Evolutionary conservation across 306 rosid genomes (phyloP).

Genomic region (Corylus americana): DNA sequence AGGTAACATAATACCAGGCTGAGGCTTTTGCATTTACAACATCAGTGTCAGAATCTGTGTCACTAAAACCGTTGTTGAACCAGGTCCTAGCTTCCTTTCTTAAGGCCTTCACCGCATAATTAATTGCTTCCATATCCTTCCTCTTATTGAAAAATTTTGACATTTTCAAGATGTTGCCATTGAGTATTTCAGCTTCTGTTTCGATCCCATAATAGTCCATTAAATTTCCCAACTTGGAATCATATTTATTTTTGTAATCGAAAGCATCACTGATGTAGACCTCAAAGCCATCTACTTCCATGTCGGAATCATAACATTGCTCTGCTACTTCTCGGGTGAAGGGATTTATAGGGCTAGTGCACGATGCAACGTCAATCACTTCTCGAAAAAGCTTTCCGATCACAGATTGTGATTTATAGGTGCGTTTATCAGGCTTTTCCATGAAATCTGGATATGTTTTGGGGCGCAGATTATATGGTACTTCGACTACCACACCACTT

Average conservation of each 20-base stretch:
- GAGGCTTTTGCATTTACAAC: slow-evolving; percentile 60
- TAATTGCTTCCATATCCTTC: slow-evolving; percentile 56
- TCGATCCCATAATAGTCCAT: slow-evolving; percentile 74
- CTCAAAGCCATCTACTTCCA: slow-evolving; percentile 65
- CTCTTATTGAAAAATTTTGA: slow-evolving; percentile 48
- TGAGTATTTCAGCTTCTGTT: slow-evolving; percentile 71
- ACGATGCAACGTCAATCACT: slow-evolving; percentile 44
- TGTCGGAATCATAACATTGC: slow-evolving; percentile 59
- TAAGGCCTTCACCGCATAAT: slow-evolving; percentile 54
- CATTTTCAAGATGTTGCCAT: slow-evolving; percentile 61
- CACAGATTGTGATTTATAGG: slow-evolving; percentile 35
- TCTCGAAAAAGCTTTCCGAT: slow-evolving; percentile 46
- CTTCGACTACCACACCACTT: slow-evolving; percentile 33
- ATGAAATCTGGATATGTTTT: slow-evolving; percentile 41
- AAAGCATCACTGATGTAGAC: slow-evolving; percentile 64
- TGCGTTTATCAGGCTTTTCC: slow-evolving; percentile 32
- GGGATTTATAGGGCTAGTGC: slow-evolving; percentile 11
- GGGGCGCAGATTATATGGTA: slow-evolving; percentile 13
- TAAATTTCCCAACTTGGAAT: slow-evolving; percentile 56
- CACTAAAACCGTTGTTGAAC: slow-evolving; percentile 52
- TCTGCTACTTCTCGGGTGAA: slow-evolving; percentile 56
- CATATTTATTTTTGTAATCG: slow-evolving; percentile 60
- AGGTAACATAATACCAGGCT: slow-evolving; percentile 79
- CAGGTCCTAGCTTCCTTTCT: slow-evolving; percentile 68
- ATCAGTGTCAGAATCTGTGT: slow-evolving; percentile 25